Evolutionary conservation across 306 rosid species (phyloP).

Genomic region (Potentilla sterilis): DNA sequence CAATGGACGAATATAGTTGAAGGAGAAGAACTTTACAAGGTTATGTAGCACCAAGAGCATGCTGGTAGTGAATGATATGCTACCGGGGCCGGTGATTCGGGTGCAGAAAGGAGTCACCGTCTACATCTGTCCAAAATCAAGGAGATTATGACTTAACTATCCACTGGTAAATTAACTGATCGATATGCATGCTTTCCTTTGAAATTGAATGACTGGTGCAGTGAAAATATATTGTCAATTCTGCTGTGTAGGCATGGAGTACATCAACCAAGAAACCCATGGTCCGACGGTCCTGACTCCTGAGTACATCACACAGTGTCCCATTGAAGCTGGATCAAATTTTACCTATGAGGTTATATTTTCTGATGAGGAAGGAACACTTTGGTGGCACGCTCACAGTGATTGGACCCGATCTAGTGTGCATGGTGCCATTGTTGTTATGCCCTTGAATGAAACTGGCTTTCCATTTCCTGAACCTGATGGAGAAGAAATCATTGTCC

Average conservation of each 20-base stretch:
- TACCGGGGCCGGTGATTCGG: constrained; percentile 20
- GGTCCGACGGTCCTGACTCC: constrained; percentile 43
- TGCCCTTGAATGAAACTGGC: background rate
- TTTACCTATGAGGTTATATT: constrained; percentile 36
- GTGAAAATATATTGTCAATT: background rate
- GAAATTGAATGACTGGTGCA: background rate
- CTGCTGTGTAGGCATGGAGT: constrained; percentile 34
- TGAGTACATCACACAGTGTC: constrained; percentile 42
- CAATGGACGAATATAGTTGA: background rate
- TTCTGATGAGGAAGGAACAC: constrained; percentile 34
- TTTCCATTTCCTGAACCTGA: constrained; percentile 31
- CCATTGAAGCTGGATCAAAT: constrained; percentile 22
- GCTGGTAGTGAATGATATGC: constrained; percentile 15
- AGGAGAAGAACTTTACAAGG: constrained; percentile 19
- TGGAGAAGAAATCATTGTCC: constrained; percentile 13
- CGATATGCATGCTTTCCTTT: background rate
- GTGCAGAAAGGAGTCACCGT: constrained; percentile 25
- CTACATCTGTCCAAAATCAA: constrained; percentile 11
- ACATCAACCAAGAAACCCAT: constrained; percentile 40
- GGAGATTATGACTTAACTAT: constrained; percentile 14
- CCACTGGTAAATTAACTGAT: constrained; percentile 10
- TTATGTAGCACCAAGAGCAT: constrained; percentile 26
- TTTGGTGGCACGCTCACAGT: constrained; percentile 45
- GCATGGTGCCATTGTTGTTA: constrained; percentile 29
- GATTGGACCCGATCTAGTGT: constrained; percentile 38